Evolutionary conservation across 805 yeast species (phyloP), one percentile per base, ranked within the genome.

Genomic region (Saccharomycopsis capsularis): DNA sequence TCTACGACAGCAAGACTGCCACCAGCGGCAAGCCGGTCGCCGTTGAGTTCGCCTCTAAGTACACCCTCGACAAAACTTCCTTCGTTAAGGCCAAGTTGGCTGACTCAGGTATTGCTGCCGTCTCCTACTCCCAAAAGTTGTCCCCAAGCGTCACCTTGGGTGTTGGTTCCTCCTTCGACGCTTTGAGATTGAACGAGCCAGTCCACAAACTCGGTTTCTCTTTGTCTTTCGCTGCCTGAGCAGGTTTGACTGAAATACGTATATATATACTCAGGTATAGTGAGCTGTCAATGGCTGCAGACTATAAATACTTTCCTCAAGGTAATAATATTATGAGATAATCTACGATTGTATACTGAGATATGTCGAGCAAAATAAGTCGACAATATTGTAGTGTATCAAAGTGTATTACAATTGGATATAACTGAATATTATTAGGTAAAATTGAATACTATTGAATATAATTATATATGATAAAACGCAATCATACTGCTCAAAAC

Each of bases 171-270:
- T 88, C 95, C 56, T 82, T 93, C 72, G 96, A 93, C 71, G 95
- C 97, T 63, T 79, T 90, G 71, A 56, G 91, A 71, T 79, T 91
- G 66, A 82, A 86, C 67, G 97, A 90, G 78, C 87, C 96, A 57
- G 95, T 93, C 65, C 99, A 93, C 82, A 90, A 93, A 81, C 78
- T 93, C 64, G 99, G 99, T 72, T 78, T 88, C 75, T 87, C 96
- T 50, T 78, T 93, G 69, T 79, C 95, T 57, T 91, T 91, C 77
- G 73, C 95, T 61, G 95, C 95, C 69, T 91, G 82, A 44, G 36
- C 38, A 18, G 6, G 38, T 34, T 11, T 34, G 7, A 34, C 32
- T 7, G 32, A 27, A n/a, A n/a, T n/a, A n/a, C n/a, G n/a, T n/a
- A n/a, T n/a, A n/a, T n/a, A n/a, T n/a, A n/a, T n/a, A n/a, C n/a